phyloP scores from a whole-genome alignment of 2,329 filamentous ascomycete genomes.

The Paramyrothecium sp. region DNA sequence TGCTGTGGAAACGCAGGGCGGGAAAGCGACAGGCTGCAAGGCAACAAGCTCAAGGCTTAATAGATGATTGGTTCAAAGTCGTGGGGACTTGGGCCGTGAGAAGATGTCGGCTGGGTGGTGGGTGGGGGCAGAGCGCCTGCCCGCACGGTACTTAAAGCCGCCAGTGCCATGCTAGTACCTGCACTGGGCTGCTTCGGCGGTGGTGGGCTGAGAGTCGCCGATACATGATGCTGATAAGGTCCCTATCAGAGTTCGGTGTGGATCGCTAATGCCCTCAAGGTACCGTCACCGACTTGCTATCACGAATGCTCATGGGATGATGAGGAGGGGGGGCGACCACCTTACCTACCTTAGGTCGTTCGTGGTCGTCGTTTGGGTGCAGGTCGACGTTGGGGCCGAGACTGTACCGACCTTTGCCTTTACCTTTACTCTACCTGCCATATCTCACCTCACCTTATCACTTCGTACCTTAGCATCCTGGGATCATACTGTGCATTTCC shows the following conservation, averaged over 20 bases:
- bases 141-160: neutral
- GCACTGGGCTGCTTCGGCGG: neutral
- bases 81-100: too few species aligned
- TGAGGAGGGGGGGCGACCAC: slow-evolving; percentile 15
- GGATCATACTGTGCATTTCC: neutral
- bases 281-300: slow-evolving; percentile 4
- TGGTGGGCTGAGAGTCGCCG: slow-evolving; percentile 9
- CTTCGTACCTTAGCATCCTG: neutral
- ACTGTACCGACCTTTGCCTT: neutral
- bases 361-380: too few species aligned
- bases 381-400: neutral
- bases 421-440: neutral
- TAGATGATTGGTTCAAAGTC: neutral
- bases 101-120: too few species aligned
- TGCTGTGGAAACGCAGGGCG: neutral
- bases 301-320: slow-evolving; percentile 24
- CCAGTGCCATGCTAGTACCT: neutral
- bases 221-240: slow-evolving; percentile 19
- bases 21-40: neutral
- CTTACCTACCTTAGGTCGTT: neutral
- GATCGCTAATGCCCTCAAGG: neutral
- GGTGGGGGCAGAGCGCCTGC: too few species aligned
- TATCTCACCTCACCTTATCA: neutral
- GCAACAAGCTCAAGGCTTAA: neutral
- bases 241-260: neutral